Evolutionary conservation across 441 rosid species (phyloP).

Genomic region (Bocquillonia castaneifolia): DNA sequence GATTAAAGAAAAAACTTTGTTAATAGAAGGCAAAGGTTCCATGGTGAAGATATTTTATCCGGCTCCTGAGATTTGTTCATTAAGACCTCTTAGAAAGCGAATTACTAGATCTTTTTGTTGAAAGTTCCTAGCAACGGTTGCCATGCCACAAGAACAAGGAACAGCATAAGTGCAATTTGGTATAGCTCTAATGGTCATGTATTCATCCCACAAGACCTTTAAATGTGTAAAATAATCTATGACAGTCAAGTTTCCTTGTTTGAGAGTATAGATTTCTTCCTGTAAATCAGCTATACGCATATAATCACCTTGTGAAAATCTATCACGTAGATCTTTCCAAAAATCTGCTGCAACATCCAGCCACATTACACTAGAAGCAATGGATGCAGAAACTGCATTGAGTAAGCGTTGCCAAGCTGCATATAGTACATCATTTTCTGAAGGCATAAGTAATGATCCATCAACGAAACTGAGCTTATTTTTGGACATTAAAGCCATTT

Average conservation of each 20-base stretch:
- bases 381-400: too few relatives aligned
- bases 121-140: too few relatives aligned
- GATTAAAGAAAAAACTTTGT: too few relatives aligned
- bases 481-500: too few relatives aligned
- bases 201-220: background rate
- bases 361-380: background rate
- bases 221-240: background rate
- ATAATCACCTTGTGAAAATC: background rate
- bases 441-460: too few relatives aligned
- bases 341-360: background rate
- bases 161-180: background rate
- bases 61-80: too few relatives aligned
- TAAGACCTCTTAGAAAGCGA: background rate
- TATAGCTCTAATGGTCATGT: background rate
- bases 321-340: background rate
- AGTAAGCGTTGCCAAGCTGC: too few relatives aligned
- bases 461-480: too few relatives aligned
- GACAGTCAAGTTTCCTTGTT: background rate
- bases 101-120: background rate
- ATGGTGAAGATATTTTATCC: too few relatives aligned
- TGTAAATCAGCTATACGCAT: background rate
- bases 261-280: background rate
- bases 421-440: too few relatives aligned
- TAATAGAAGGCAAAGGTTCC: too few relatives aligned
- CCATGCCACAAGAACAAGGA: background rate